These are phyloP conservation scores for Clonostachys rhizophaga DNA, from an alignment of 2,329 filamentous ascomycete species.

Conservation along the genomic window DNA sequence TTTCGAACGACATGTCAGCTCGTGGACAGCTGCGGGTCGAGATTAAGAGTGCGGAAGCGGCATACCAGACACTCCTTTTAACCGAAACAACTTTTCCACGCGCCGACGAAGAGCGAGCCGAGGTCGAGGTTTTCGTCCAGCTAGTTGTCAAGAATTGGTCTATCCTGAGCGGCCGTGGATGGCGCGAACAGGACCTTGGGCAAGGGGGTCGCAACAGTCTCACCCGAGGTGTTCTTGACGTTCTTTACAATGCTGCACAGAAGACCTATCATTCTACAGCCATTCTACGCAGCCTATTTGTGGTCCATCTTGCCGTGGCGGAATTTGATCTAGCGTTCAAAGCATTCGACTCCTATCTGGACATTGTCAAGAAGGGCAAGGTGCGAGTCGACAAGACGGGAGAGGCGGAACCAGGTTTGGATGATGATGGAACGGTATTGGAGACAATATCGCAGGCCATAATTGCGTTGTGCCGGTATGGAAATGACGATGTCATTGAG, in stretches of 20 bases:
- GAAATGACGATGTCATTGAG: slow-evolving; percentile 68
- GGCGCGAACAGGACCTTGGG: slow-evolving; percentile 77
- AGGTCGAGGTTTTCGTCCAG: slow-evolving; percentile 79
- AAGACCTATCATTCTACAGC: slow-evolving; percentile 95
- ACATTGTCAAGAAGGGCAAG: slow-evolving; percentile 81
- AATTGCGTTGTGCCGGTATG: slow-evolving; percentile 76
- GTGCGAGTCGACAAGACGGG: slow-evolving; percentile 77
- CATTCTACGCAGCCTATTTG: slow-evolving; percentile 81
- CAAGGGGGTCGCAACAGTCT: slow-evolving; percentile 73
- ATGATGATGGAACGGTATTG: slow-evolving; percentile 73
- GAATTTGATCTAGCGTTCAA: slow-evolving; percentile 92
- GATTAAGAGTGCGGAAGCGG: slow-evolving; percentile 70
- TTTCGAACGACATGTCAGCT: slow-evolving; percentile 43
- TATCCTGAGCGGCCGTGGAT: slow-evolving; percentile 72
- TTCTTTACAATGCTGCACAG: slow-evolving; percentile 83
- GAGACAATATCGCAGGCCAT: slow-evolving; percentile 78
- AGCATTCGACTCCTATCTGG: slow-evolving; percentile 86
- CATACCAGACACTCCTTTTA: slow-evolving; percentile 76
- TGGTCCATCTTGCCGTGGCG: slow-evolving; percentile 78
- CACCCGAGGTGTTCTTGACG: slow-evolving; percentile 75
- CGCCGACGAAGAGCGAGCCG: slow-evolving; percentile 71
- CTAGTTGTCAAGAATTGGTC: slow-evolving; percentile 82
- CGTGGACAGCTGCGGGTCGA: slow-evolving; percentile 68
- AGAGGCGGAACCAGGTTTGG: slow-evolving; percentile 65
- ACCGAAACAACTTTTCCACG: slow-evolving; percentile 79